Percentiles rank a stretch among this genome's conserved stretches.
Conservation (phyloP, 2,329 filamentous ascomycete genomes). For the Albifimbria verrucaria region DNA sequence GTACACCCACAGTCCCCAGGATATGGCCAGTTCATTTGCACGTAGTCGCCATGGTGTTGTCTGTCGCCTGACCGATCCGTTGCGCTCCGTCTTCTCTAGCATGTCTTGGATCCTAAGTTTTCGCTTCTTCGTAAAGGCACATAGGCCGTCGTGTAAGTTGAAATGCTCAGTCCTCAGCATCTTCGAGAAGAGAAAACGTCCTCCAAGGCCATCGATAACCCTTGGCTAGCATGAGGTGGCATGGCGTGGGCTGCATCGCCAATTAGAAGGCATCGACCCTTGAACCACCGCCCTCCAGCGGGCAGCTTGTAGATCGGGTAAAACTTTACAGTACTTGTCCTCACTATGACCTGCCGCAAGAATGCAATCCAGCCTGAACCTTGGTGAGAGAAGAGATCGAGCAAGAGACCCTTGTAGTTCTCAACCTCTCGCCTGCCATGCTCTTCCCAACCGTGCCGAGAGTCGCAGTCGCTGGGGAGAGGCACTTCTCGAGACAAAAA, state of each 20-base stretch:
- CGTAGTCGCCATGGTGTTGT: not conserved
- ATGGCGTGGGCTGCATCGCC: slow-evolving; percentile 56
- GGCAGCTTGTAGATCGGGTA: slow-evolving; percentile 30
- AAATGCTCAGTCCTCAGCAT: slow-evolving; percentile 23
- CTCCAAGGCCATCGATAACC: slow-evolving; percentile 53
- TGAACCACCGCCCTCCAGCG: slow-evolving; percentile 25
- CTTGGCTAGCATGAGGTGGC: slow-evolving; percentile 51
- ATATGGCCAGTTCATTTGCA: not conserved
- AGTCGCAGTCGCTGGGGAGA: slow-evolving; percentile 21
- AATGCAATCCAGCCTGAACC: not conserved
- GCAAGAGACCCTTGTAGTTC: not conserved
- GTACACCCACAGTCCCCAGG: not conserved
- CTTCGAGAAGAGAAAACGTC: slow-evolving; percentile 45
- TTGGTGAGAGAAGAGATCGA: not conserved
- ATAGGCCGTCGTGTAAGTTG: not conserved
- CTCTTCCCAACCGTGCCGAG: slow-evolving; percentile 10
- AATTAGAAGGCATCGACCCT: slow-evolving; percentile 41
- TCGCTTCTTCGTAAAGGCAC: not conserved
- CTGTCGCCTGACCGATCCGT: not conserved
- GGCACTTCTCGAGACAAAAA: slow-evolving; percentile 24
- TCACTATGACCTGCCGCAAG: slow-evolving; percentile 7
- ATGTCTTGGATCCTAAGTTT: not conserved
- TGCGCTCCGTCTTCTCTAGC: not conserved
- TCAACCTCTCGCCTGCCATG: slow-evolving; percentile 2
- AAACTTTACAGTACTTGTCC: slow-evolving; percentile 22